phyloP scores from a whole-genome alignment of 1,139 yeast genomes.

The Blastobotrys malaysiensis region DNA sequence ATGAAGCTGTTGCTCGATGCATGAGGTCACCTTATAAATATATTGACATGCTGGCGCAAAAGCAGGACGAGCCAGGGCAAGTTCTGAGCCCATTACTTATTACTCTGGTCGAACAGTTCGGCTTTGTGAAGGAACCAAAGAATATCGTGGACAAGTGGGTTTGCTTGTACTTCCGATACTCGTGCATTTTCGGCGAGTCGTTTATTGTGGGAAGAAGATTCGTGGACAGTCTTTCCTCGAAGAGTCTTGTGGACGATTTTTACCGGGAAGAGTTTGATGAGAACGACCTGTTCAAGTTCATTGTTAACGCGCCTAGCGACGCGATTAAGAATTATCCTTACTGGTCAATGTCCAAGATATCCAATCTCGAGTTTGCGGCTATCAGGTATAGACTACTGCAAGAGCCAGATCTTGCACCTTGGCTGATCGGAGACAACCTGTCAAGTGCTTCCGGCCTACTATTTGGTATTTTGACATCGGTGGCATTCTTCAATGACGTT shows the following conservation, averaged over 20 bases:
- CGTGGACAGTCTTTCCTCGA: neutral
- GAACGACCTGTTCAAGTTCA: neutral
- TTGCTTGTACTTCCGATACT: conserved; percentile 32
- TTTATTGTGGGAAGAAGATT: neutral
- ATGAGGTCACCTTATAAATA: conserved; percentile 77
- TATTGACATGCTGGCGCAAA: conserved; percentile 54
- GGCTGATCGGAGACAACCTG: neutral
- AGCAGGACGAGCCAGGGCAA: conserved; percentile 11
- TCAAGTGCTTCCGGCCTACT: neutral
- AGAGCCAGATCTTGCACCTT: neutral
- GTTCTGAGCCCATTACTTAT: conserved; percentile 61
- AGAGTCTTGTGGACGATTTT: neutral
- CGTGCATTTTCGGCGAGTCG: conserved; percentile 23
- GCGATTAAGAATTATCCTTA: neutral
- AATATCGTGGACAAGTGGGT: conserved; percentile 48
- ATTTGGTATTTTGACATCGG: neutral
- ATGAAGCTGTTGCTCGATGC: conserved; percentile 67
- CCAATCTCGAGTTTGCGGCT: neutral
- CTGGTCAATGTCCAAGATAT: neutral
- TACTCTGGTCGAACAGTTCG: conserved; percentile 68
- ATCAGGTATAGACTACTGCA: neutral
- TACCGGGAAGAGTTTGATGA: neutral
- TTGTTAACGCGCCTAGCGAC: neutral
- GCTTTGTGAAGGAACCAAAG: conserved; percentile 42
- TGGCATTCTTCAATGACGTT: neutral